These are phyloP conservation scores for Takashimella tepidaria DNA, from an alignment of 1,284 basidiomycete genomes.

Conservation along the genomic window DNA sequence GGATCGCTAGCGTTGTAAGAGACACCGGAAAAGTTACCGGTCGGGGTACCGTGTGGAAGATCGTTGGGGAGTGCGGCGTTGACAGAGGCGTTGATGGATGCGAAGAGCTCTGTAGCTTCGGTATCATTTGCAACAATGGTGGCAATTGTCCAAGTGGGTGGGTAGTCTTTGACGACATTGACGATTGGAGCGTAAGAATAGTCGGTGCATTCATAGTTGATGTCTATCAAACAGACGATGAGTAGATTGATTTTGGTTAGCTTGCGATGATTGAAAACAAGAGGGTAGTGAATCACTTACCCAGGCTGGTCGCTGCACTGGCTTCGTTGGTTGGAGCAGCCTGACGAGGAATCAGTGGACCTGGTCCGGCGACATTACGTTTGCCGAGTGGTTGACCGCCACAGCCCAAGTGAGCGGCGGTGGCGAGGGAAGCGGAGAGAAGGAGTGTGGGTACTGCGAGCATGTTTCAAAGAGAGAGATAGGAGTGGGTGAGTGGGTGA, in stretches of 20 bases:
- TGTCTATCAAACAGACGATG: too few species aligned
- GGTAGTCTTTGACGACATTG: conserved; percentile 31
- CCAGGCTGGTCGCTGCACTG: too few species aligned
- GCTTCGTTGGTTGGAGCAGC: too few species aligned
- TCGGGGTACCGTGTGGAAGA: conserved; percentile 37
- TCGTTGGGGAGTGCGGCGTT: conserved; percentile 35
- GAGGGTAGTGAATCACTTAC: too few species aligned
- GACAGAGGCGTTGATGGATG: conserved; percentile 40
- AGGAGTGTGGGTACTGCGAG: background rate
- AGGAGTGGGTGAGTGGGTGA: background rate
- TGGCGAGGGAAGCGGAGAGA: background rate
- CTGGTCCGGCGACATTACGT: background rate
- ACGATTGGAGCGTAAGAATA: conserved; percentile 40
- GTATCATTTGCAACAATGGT: conserved; percentile 44
- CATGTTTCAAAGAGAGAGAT: background rate
- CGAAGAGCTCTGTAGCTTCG: conserved; percentile 39
- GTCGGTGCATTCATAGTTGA: conserved; percentile 22
- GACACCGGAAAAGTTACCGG: conserved; percentile 34
- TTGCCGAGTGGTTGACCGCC: background rate
- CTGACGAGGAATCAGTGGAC: background rate
- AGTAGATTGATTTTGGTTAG: too few species aligned
- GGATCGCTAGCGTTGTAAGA: conserved; percentile 33
- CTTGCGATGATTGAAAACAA: too few species aligned
- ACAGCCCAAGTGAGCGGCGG: background rate
- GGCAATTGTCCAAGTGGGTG: conserved; percentile 46